Evolutionary conservation across 1,284 basidiomycete species (phyloP).

Genomic region (Psilocybe mexicana): DNA sequence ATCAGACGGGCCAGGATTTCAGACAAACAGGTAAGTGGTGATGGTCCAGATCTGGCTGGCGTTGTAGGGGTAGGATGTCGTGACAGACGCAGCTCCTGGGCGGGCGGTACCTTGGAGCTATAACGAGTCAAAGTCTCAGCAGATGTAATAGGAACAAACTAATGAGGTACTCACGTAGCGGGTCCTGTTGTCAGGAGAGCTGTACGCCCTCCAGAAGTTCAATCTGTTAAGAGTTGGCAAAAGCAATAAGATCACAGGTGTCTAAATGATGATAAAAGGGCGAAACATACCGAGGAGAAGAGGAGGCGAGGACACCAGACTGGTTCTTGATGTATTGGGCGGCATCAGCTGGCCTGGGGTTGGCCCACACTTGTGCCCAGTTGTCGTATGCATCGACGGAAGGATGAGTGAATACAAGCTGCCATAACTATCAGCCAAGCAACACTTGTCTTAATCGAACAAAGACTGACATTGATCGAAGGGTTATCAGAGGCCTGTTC

Average conservation of each 20-base stretch:
- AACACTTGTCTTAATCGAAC: not conserved
- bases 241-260: not conserved
- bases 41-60: conserved; percentile 60
- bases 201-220: conserved; percentile 64
- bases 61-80: conserved; percentile 53
- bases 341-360: conserved; percentile 55
- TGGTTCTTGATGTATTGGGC: conserved; percentile 51
- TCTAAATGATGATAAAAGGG: not conserved
- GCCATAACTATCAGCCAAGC: not conserved
- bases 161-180: conserved; percentile 42
- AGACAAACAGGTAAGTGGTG: conserved; percentile 51
- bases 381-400: conserved; percentile 64
- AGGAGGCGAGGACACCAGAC: conserved; percentile 56
- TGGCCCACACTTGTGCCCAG: conserved; percentile 57
- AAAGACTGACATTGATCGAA: conserved; percentile 53
- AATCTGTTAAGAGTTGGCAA: conserved; percentile 33
- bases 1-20: not conserved
- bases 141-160: not conserved
- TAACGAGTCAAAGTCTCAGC: not conserved
- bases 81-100: conserved; percentile 59
- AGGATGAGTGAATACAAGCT: conserved; percentile 68
- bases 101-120: conserved; percentile 65
- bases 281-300: conserved; percentile 51
- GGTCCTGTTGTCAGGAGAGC: conserved; percentile 45
- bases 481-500: conserved; percentile 57